These are phyloP conservation scores for Begonia loranthoides DNA, from an alignment of 306 rosid species.

Conservation along the genomic window DNA sequence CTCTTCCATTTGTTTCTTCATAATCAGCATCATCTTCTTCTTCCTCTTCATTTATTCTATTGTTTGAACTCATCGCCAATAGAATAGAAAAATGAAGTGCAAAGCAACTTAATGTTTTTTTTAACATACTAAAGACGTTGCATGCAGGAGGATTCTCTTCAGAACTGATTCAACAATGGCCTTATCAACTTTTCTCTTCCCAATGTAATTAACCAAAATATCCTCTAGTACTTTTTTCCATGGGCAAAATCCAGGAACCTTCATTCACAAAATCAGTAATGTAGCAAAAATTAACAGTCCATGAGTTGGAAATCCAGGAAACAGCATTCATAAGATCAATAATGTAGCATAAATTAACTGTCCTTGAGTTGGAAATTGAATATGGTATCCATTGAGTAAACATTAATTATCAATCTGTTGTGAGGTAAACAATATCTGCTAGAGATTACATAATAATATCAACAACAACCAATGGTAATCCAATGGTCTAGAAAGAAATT, in stretches of 20 bases:
- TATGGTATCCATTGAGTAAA: too few relatives aligned
- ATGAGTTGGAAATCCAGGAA: neutral
- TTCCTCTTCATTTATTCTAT: conserved; percentile 3
- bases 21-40: conserved; percentile 7
- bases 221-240: conserved; percentile 67
- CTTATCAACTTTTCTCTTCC: conserved; percentile 49
- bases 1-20: conserved; percentile 15
- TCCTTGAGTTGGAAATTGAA: too few relatives aligned
- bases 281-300: neutral
- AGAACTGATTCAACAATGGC: conserved; percentile 74
- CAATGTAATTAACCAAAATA: conserved; percentile 50
- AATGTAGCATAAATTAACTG: too few relatives aligned
- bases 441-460: neutral
- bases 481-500: too few relatives aligned
- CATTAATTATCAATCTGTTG: too few relatives aligned
- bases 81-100: neutral
- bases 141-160: conserved; percentile 85
- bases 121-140: conserved; percentile 50
- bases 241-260: conserved; percentile 86
- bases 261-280: conserved; percentile 3
- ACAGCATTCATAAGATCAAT: conserved; percentile 1
- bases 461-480: too few relatives aligned
- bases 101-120: conserved; percentile 4
- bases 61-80: conserved; percentile 16
- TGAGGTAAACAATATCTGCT: too few relatives aligned